Percentiles rank a stretch among this genome's conserved stretches.
Evolutionary conservation across 202 grass and related monocot genomes (phyloP).

Genomic region (Musa balbisiana): DNA sequence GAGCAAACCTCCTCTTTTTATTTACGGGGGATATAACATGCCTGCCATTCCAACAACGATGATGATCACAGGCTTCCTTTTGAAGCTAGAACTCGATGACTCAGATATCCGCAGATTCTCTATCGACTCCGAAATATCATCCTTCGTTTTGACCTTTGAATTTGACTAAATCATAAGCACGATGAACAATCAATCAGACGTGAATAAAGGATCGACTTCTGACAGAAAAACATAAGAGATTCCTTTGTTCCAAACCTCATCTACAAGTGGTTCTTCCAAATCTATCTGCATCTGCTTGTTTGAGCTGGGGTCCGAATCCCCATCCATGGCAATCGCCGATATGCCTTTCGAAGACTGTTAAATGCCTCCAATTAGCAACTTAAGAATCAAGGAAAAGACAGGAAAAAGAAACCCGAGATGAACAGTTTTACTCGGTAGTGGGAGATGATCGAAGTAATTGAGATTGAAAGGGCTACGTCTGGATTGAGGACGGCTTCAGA

Average conservation of each 20-base stretch:
- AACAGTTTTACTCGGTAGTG: no score
- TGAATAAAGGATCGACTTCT: neutral
- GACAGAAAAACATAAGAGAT: neutral
- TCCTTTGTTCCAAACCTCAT: neutral
- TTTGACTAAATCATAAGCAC: constrained; percentile 20
- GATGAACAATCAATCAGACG: neutral
- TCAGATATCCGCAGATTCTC: constrained; percentile 48
- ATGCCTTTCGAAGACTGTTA: neutral
- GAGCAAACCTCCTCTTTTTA: neutral
- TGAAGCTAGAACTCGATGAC: constrained; percentile 37
- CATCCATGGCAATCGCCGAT: constrained; percentile 1
- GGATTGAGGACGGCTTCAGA: no score
- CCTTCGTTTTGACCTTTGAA: constrained; percentile 42
- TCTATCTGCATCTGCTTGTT: constrained; percentile 7
- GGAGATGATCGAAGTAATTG: no score
- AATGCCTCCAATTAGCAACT: no score
- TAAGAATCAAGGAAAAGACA: no score
- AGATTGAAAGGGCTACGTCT: no score
- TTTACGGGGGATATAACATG: constrained; percentile 18
- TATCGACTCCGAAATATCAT: constrained; percentile 75
- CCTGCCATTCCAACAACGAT: constrained; percentile 91
- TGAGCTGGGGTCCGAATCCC: neutral
- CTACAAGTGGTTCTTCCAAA: constrained; percentile 2
- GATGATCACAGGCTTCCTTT: constrained; percentile 87
- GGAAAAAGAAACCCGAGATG: no score